A percentile compares a stretch with the other conserved stretches of the same genome.
These are phyloP conservation scores for Fusarium foetens DNA, from an alignment of 2,329 filamentous ascomycete species.

Conservation along the genomic window DNA sequence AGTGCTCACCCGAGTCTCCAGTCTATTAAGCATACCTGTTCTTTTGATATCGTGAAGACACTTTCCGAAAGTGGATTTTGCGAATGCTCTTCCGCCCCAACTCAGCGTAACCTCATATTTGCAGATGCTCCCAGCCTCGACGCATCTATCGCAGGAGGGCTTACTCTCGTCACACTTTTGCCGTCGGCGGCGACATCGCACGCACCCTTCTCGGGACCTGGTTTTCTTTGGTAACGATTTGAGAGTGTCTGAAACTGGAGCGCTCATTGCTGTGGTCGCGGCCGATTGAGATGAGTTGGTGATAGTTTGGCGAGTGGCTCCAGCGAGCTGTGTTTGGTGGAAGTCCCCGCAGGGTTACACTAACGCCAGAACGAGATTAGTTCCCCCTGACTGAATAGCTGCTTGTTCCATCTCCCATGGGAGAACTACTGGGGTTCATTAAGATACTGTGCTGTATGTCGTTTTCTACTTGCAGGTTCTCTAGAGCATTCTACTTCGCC, in stretches of 20 bases:
- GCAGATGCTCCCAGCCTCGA: constrained; percentile 5
- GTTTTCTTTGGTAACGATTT: neutral
- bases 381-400: neutral
- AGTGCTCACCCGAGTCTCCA: accelerated
- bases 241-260: neutral
- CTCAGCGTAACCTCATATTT: constrained; percentile 24
- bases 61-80: constrained; percentile 25
- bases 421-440: neutral
- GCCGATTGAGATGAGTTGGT: neutral
- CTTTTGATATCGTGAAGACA: constrained; percentile 7
- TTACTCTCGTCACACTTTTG: constrained; percentile 35
- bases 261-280: neutral
- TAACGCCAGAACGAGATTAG: neutral
- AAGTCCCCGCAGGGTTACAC: neutral
- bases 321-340: neutral
- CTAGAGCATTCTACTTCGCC: too few species aligned
- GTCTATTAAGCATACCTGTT: neutral
- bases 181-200: constrained; percentile 23
- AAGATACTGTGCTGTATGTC: neutral
- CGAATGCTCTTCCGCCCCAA: constrained; percentile 31
- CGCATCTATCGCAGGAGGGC: constrained; percentile 28
- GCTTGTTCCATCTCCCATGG: neutral
- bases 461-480: neutral
- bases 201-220: constrained; percentile 30
- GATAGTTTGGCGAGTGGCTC: neutral